Conservation (phyloP, 805 yeast genomes). For the Spathaspora hagerdaliae region DNA sequence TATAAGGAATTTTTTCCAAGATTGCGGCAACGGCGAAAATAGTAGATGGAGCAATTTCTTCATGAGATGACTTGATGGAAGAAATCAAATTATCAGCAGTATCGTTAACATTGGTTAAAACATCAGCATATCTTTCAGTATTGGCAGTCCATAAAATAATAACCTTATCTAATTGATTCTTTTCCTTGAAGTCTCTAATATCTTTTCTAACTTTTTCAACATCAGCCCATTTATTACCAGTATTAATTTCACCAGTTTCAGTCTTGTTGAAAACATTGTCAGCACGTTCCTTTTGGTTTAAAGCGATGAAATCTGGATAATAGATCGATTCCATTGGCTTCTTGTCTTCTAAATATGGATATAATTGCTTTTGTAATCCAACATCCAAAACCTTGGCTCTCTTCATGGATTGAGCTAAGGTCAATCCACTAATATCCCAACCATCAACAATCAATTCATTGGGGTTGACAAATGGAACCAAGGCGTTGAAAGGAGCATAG, state of each 20-base stretch:
- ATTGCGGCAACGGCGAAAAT: slow-evolving; percentile 91
- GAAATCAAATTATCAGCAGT: slow-evolving; percentile 74
- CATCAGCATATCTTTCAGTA: slow-evolving; percentile 86
- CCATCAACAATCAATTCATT: slow-evolving; percentile 89
- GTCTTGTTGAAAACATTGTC: slow-evolving; percentile 72
- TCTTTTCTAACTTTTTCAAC: slow-evolving; percentile 83
- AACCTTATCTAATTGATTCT: slow-evolving; percentile 77
- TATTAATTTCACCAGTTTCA: slow-evolving; percentile 43
- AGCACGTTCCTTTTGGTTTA: slow-evolving; percentile 90
- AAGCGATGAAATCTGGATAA: slow-evolving; percentile 95
- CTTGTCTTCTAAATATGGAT: slow-evolving; percentile 54
- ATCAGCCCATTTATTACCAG: slow-evolving; percentile 78
- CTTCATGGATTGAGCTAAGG: slow-evolving; percentile 73
- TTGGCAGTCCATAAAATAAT: slow-evolving; percentile 96
- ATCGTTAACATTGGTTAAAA: slow-evolving; percentile 79
- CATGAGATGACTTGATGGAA: slow-evolving; percentile 73
- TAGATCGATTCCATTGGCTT: slow-evolving; percentile 81
- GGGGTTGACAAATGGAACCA: slow-evolving; percentile 86
- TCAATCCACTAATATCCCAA: slow-evolving; percentile 83
- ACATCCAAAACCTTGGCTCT: slow-evolving; percentile 85
- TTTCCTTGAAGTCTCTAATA: slow-evolving; percentile 69
- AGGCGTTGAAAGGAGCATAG: slow-evolving; percentile 85
- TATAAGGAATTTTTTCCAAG: slow-evolving; percentile 82
- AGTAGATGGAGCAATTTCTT: slow-evolving; percentile 89
- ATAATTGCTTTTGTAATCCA: slow-evolving; percentile 74